Evolutionary conservation across 805 yeast species (phyloP), one percentile per base, ranked within the genome.

Genomic region (Wickerhamomyces silvicola): DNA sequence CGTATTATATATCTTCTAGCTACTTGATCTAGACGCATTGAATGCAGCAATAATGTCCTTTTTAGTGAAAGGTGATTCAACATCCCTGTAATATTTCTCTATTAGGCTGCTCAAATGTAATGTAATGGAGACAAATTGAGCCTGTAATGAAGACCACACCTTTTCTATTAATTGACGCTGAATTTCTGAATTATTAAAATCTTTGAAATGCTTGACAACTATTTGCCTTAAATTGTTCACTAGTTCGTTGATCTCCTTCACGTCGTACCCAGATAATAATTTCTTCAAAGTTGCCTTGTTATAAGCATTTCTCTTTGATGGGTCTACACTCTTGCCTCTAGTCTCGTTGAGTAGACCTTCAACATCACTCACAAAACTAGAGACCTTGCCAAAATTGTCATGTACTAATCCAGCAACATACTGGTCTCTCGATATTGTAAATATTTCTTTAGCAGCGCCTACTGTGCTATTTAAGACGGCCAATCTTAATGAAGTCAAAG

Each of bases 131-230:
- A 72, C 69, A 43, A 77, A 78, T 40, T 75, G 74, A 14, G 74
- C 76, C 43, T 80, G 85, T 36, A 83, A 58, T 13, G 81, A 76
- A 11, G 68, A 62, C 92, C 95, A 80, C 35, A 85, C 66, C 46
- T 69, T 72, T 23, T 71, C 75, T 24, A 77, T 57, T 24, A 84
- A 51, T 27, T 68, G 75, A 29, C 63, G 67, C 46, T 76, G 81
- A 38, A 67, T 59, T 37, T 63, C 66, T 21, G 61, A 33, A 1
- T 54, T 50, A 10, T 52, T 50, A 1, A 29, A 30, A 10, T 43
- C 41, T 6, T 45, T 41, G 38, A 77, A 73, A 46, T 83, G 82
- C 32, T 63, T 59, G 19, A 70, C 70, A 33, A 88, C 68, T 28
- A 75, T 72, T 28, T 63, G 58, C 29, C 72, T 71, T 21, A 83